Conservation (phyloP, 495 filamentous ascomycete species). For the Evernia prunastri region DNA sequence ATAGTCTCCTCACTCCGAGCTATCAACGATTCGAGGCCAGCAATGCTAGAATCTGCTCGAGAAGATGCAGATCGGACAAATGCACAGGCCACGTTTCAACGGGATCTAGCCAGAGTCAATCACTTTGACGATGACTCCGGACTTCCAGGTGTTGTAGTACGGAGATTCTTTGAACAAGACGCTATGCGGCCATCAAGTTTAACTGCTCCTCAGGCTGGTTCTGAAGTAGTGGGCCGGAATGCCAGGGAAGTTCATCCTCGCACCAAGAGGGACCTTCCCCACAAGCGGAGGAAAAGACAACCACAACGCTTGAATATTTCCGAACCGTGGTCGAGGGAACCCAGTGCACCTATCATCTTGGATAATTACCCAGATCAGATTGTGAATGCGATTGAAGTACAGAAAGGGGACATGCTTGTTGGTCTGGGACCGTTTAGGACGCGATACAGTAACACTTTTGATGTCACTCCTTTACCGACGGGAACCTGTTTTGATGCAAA, state of each 20-base stretch:
- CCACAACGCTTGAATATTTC: slow-evolving; percentile 49
- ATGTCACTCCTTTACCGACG: slow-evolving; percentile 54
- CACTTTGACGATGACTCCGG: slow-evolving; percentile 15
- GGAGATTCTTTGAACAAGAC: neutral
- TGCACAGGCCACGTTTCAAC: slow-evolving; percentile 18
- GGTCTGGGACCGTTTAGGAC: slow-evolving; percentile 54
- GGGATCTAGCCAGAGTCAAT: slow-evolving; percentile 19
- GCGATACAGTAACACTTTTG: slow-evolving; percentile 69
- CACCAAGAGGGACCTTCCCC: neutral
- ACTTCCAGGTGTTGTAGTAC: slow-evolving; percentile 8
- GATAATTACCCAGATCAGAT: slow-evolving; percentile 22
- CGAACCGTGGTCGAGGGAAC: slow-evolving; percentile 43
- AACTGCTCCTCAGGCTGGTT: neutral
- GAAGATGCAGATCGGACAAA: slow-evolving; percentile 13
- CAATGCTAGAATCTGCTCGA: slow-evolving; percentile 26
- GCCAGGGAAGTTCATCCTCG: neutral
- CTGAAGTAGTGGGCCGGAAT: neutral
- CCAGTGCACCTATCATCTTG: slow-evolving; percentile 40
- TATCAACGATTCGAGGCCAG: slow-evolving; percentile 23
- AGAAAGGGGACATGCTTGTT: slow-evolving; percentile 19
- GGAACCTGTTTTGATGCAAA: slow-evolving; percentile 71
- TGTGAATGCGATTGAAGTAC: neutral
- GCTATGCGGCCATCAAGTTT: neutral
- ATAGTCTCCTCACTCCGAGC: slow-evolving; percentile 16
- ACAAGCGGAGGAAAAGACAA: slow-evolving; percentile 37